A percentile compares a stretch with the other conserved stretches of the same genome.
Conservation (phyloP, 176 grass and related monocot genomes). For the Oryza meyeriana region DNA sequence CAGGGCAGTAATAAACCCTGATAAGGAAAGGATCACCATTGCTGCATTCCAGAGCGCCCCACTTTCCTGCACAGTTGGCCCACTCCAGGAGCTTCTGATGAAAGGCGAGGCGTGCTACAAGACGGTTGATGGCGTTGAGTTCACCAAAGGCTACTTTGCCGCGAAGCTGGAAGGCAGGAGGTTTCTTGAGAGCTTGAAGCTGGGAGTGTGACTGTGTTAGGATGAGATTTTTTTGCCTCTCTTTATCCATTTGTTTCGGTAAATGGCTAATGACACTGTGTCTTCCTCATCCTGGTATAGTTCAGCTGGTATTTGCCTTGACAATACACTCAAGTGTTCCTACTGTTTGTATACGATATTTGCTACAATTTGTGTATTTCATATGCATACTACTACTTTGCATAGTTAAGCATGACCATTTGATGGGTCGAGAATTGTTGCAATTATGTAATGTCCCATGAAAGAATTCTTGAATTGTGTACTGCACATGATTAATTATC, state of each 20-base stretch:
- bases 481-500: too few relatives aligned
- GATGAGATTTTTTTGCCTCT: not conserved
- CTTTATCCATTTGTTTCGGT: not conserved
- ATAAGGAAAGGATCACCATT: constrained; percentile 44
- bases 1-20: constrained; percentile 38
- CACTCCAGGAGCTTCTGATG: constrained; percentile 39
- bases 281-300: not conserved
- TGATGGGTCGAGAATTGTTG: too few relatives aligned
- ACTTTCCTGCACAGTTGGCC: constrained; percentile 42
- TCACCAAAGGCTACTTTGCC: constrained; percentile 45
- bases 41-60: constrained; percentile 40
- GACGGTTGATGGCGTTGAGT: constrained; percentile 27
- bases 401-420: too few relatives aligned
- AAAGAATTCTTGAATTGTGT: too few relatives aligned
- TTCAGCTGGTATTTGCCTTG: not conserved
- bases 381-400: too few relatives aligned
- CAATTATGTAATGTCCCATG: too few relatives aligned
- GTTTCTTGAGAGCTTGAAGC: constrained; percentile 55
- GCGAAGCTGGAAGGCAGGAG: constrained; percentile 47
- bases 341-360: not conserved
- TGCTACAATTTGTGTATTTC: not conserved
- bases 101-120: constrained; percentile 30
- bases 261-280: not conserved
- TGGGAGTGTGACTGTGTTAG: not conserved
- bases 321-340: not conserved